phyloP scores from a whole-genome alignment of 1,284 basidiomycete genomes.

The Omphalotus olearius region DNA sequence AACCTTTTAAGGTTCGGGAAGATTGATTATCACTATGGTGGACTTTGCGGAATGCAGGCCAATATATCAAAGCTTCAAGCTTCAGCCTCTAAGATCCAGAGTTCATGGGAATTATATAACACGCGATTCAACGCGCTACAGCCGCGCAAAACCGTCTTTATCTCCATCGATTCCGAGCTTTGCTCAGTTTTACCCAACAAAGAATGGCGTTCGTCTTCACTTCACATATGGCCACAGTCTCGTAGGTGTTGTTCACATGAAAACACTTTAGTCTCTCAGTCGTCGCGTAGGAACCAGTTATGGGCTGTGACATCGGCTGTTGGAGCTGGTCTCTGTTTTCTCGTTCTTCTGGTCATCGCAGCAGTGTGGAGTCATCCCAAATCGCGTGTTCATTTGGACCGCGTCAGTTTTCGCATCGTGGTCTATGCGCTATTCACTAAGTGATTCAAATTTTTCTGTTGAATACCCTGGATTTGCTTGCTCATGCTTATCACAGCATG shows the following conservation, averaged over 20 bases:
- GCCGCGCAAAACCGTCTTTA: no score
- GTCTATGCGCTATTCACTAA: conserved; percentile 18
- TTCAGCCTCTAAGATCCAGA: no score
- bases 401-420: conserved; percentile 20
- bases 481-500: conserved; percentile 13
- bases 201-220: conserved; percentile 12
- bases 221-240: conserved; percentile 13
- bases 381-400: conserved; percentile 17
- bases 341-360: conserved; percentile 17
- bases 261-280: not conserved
- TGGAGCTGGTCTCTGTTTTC: conserved; percentile 19
- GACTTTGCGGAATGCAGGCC: no score
- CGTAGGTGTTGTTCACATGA: conserved; percentile 12
- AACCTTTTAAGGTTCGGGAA: no score
- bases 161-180: no score
- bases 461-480: conserved; percentile 3
- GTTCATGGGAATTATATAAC: no score
- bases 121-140: no score
- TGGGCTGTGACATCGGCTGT: conserved; percentile 20
- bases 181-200: no score
- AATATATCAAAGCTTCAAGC: no score
- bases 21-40: no score
- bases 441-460: conserved; percentile 8
- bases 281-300: conserved; percentile 14
- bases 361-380: conserved; percentile 16